Conservation (phyloP, 768 basidiomycete species). For the Mycena pura region DNA sequence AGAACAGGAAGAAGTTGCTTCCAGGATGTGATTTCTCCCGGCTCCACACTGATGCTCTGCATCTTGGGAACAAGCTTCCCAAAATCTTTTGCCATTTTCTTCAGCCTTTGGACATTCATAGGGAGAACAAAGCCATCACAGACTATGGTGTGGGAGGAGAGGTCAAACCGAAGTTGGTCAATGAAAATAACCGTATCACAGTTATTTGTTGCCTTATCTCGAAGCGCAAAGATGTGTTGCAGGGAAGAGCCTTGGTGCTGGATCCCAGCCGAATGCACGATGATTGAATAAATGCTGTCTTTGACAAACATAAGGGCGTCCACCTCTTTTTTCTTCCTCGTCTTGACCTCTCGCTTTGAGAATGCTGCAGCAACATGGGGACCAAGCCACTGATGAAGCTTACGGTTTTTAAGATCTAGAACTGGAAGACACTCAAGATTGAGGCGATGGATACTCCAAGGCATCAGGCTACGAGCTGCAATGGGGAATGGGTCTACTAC, state of each 20-base stretch:
- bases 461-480: constrained; percentile 19
- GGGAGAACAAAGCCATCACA: constrained; percentile 57
- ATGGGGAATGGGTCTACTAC: constrained; percentile 34
- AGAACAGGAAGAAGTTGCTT: constrained; percentile 57
- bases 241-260: constrained; percentile 6
- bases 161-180: constrained; percentile 52
- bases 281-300: constrained; percentile 37
- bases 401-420: constrained; percentile 26
- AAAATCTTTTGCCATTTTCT: constrained; percentile 20
- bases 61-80: constrained; percentile 15
- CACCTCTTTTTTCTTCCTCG: constrained; percentile 44
- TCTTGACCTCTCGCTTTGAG: constrained; percentile 38
- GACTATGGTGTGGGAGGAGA: constrained; percentile 56
- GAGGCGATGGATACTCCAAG: constrained; percentile 44
- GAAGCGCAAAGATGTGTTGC: constrained; percentile 30
- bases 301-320: constrained; percentile 42
- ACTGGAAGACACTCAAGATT: constrained; percentile 38
- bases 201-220: constrained; percentile 27
- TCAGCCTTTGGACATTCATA: constrained; percentile 31
- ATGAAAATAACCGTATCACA: constrained; percentile 54
- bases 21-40: constrained; percentile 53
- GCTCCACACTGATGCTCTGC: constrained; percentile 27
- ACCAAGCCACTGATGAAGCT: constrained; percentile 36
- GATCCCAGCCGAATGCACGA: constrained; percentile 36
- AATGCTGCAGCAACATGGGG: constrained; percentile 28